Conservation (phyloP, 257 asterid genomes). For the Scutellaria galericulata region DNA sequence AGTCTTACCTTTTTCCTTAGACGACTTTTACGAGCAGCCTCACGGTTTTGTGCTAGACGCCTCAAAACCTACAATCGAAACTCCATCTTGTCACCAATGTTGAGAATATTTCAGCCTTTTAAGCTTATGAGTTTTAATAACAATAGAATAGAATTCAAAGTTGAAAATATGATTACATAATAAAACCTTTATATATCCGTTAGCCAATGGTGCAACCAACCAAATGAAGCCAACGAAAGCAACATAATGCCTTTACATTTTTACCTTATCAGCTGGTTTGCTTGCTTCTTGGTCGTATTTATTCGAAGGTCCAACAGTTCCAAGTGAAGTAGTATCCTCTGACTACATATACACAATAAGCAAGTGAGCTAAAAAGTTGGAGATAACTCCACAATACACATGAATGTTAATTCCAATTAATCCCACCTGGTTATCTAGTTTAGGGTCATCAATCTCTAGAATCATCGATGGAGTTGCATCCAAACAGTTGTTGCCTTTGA, state of each 20-base stretch:
- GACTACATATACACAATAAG: slow-evolving; percentile 45
- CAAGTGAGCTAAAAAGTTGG: slow-evolving; percentile 16
- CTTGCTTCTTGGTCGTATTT: slow-evolving; percentile 78
- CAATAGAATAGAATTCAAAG: background rate
- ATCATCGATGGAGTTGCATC: slow-evolving; percentile 58
- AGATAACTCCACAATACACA: background rate
- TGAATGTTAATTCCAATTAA: background rate
- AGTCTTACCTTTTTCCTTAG: slow-evolving; percentile 46
- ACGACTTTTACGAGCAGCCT: slow-evolving; percentile 97
- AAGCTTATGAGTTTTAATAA: background rate
- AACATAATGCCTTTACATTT: background rate
- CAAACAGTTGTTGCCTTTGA: slow-evolving; percentile 62
- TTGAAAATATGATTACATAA: background rate
- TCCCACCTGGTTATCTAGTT: slow-evolving; percentile 72
- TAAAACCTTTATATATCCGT: background rate
- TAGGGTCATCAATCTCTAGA: slow-evolving; percentile 66
- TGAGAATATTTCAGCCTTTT: background rate
- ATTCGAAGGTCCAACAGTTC: slow-evolving; percentile 66
- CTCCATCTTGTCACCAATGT: background rate
- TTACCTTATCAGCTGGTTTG: slow-evolving; percentile 82
- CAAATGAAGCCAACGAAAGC: slow-evolving; percentile 21
- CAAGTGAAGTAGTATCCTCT: slow-evolving; percentile 86
- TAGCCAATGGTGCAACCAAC: slow-evolving; percentile 9
- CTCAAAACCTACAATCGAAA: slow-evolving; percentile 61
- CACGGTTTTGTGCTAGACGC: slow-evolving; percentile 97